Conservation (phyloP, 2,329 filamentous ascomycete genomes). For the Alternaria viburni region DNA sequence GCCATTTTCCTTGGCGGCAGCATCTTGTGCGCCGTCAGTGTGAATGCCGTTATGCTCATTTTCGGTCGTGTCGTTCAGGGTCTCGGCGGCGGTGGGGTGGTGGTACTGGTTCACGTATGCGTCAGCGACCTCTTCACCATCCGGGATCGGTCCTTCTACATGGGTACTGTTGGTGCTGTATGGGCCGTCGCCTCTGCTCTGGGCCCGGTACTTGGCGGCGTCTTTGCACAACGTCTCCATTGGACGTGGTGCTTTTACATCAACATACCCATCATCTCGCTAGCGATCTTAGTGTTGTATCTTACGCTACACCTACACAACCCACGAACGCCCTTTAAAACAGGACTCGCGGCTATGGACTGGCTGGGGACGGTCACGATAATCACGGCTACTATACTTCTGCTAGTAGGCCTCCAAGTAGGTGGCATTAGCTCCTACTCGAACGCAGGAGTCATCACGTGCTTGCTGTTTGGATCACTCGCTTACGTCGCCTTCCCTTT, state of each 20-base stretch:
- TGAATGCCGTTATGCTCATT: conserved; percentile 60
- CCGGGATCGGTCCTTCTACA: conserved; percentile 55
- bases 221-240: conserved; percentile 52
- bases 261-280: conserved; percentile 56
- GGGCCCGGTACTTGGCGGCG: conserved; percentile 61
- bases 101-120: conserved; percentile 60
- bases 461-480: conserved; percentile 57
- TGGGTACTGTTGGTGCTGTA: conserved; percentile 59
- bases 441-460: conserved; percentile 57
- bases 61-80: conserved; percentile 62
- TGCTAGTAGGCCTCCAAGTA: conserved; percentile 61
- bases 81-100: conserved; percentile 59
- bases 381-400: conserved; percentile 55
- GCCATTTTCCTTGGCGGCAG: conserved; percentile 57
- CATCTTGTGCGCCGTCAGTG: conserved; percentile 57
- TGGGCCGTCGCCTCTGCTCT: conserved; percentile 63
- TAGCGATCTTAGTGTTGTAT: conserved; percentile 57
- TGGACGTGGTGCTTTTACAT: conserved; percentile 61
- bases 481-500: conserved; percentile 60
- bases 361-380: conserved; percentile 60
- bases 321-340: conserved; percentile 54
- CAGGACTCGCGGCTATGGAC: conserved; percentile 59
- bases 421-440: conserved; percentile 58
- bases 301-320: conserved; percentile 61
- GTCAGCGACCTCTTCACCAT: conserved; percentile 62